Conservation (phyloP, 1,284 basidiomycete genomes). For the Thelephora terrestris region DNA sequence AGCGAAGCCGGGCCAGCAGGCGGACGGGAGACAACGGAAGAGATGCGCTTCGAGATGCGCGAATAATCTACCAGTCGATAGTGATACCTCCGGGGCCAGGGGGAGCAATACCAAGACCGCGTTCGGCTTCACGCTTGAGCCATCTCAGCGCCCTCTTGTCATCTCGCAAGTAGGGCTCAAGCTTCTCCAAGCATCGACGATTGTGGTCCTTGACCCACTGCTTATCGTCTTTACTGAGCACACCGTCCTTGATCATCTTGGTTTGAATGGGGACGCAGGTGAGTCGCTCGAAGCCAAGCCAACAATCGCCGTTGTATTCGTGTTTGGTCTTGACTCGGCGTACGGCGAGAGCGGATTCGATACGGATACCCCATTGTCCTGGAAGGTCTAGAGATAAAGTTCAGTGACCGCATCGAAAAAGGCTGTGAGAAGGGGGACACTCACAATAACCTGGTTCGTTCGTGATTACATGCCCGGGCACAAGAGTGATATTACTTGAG, state of each 20-base stretch:
- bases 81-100: constrained; percentile 52
- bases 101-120: constrained; percentile 55
- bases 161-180: constrained; percentile 65
- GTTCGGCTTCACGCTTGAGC: constrained; percentile 67
- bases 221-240: constrained; percentile 83
- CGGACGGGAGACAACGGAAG: not conserved
- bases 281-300: constrained; percentile 82
- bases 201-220: constrained; percentile 83
- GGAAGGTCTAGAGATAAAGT: constrained; percentile 7
- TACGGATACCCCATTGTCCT: constrained; percentile 81
- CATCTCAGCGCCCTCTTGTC: constrained; percentile 77
- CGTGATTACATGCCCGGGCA: constrained; percentile 81
- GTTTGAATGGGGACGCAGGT: constrained; percentile 93
- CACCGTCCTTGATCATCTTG: constrained; percentile 74
- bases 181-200: constrained; percentile 57
- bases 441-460: constrained; percentile 81
- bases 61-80: constrained; percentile 62
- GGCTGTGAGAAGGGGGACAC: constrained; percentile 20
- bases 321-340: constrained; percentile 59
- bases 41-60: not conserved
- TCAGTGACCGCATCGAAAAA: constrained; percentile 7
- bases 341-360: constrained; percentile 77
- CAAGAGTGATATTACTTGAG: constrained; percentile 52
- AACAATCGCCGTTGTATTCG: constrained; percentile 63
- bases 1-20: constrained; percentile 2